phyloP scores from a whole-genome alignment of 2,329 filamentous ascomycete species.

The Alternaria novae-zelandiae region DNA sequence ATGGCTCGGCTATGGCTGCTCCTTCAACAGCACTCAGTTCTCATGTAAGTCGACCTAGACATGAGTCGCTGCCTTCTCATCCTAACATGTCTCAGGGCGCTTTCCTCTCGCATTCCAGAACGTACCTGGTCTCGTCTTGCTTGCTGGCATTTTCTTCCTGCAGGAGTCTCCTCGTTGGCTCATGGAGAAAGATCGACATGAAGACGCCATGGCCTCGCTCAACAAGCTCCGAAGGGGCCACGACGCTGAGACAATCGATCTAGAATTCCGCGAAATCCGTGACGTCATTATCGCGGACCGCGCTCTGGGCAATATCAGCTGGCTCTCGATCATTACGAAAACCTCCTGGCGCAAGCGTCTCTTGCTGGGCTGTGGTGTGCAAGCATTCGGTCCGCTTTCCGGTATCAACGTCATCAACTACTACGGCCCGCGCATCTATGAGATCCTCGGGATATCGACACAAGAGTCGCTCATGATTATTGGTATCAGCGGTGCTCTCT shows the following conservation, averaged over 20 bases:
- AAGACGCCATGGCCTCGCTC: slow-evolving; percentile 49
- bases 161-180: slow-evolving; percentile 69
- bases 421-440: slow-evolving; percentile 52
- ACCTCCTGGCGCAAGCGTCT: slow-evolving; percentile 55
- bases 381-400: slow-evolving; percentile 57
- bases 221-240: slow-evolving; percentile 26
- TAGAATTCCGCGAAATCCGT: slow-evolving; percentile 31
- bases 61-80: background rate
- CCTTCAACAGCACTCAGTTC: slow-evolving; percentile 30
- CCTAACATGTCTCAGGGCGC: slow-evolving; percentile 22
- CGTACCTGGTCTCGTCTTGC: slow-evolving; percentile 51
- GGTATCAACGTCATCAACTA: slow-evolving; percentile 54
- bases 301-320: slow-evolving; percentile 45
- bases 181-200: slow-evolving; percentile 60
- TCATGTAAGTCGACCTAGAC: slow-evolving; percentile 20
- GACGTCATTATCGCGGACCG: slow-evolving; percentile 30
- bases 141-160: slow-evolving; percentile 57
- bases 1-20: slow-evolving; percentile 49
- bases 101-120: slow-evolving; percentile 54
- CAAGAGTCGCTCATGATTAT: slow-evolving; percentile 58
- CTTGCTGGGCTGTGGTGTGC: slow-evolving; percentile 56
- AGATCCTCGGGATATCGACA: slow-evolving; percentile 52
- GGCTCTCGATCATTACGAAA: slow-evolving; percentile 53
- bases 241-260: slow-evolving; percentile 25
- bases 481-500: slow-evolving; percentile 58